Evolutionary conservation across 148 eudicot genomes (phyloP).

Genomic region (Silene conica): DNA sequence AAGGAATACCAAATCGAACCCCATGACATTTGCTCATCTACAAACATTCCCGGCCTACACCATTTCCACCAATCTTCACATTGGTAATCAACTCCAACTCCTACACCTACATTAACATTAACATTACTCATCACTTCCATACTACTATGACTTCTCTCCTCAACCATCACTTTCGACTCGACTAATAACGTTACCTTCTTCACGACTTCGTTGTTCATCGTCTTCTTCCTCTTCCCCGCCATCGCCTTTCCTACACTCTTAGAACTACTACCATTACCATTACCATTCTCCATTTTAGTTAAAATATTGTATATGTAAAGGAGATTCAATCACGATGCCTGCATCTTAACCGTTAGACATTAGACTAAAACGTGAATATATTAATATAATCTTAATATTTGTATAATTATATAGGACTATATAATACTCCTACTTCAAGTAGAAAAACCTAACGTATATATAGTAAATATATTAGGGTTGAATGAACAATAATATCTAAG

Average conservation of each 20-base stretch:
- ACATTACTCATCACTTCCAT: background rate
- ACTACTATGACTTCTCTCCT: slow-evolving; percentile 7
- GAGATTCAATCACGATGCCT: no score
- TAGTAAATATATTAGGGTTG: background rate
- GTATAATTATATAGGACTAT: no score
- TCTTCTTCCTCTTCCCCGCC: slow-evolving; percentile 11
- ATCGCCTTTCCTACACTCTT: background rate
- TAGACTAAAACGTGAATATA: no score
- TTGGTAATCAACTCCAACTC: background rate
- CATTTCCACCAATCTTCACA: slow-evolving; percentile 27
- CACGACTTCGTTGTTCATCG: background rate
- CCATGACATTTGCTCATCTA: slow-evolving; percentile 66
- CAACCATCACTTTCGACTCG: no score
- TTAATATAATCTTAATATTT: no score
- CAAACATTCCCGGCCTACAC: slow-evolving; percentile 28
- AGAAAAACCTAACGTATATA: slow-evolving; percentile 7
- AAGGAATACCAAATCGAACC: slow-evolving; percentile 47
- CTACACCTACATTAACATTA: no score
- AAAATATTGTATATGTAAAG: background rate
- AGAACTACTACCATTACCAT: background rate
- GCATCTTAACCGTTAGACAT: no score
- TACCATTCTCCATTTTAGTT: background rate
- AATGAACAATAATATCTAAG: background rate
- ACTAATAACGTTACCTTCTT: no score
- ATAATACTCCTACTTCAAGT: no score